phyloP scores from a whole-genome alignment of 2,329 filamentous ascomycete species.

The Fusarium gaditjirri region DNA sequence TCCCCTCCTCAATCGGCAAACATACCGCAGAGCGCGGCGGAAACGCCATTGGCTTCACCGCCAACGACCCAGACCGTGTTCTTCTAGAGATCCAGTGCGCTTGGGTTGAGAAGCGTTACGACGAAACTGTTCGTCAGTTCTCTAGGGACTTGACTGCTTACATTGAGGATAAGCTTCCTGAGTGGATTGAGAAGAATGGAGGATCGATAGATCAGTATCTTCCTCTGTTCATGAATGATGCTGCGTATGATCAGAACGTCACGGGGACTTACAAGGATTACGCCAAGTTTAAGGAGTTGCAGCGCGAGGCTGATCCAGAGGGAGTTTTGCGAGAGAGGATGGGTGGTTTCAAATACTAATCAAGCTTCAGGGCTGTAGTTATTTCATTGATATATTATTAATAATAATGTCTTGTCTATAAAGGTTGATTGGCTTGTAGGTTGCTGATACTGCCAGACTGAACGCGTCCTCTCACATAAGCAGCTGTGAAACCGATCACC shows the following conservation, averaged over 20 bases:
- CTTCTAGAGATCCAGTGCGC: conserved; percentile 23
- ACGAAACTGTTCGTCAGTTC: conserved; percentile 1
- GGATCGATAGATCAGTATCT: neutral
- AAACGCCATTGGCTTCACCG: conserved; percentile 13
- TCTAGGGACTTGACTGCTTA: conserved; percentile 4
- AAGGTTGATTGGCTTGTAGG: neutral
- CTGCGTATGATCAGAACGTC: conserved; percentile 18
- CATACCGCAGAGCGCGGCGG: conserved; percentile 4
- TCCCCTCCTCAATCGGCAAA: conserved; percentile 6
- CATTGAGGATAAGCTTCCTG: conserved; percentile 8
- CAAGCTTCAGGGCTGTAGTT: fast-evolving
- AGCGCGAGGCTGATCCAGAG: conserved; percentile 6
- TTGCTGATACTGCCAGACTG: too few species aligned
- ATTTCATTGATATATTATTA: fast-evolving
- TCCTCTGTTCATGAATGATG: conserved; percentile 19
- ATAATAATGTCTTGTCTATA: neutral
- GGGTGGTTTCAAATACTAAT: conserved; percentile 13
- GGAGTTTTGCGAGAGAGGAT: conserved; percentile 5
- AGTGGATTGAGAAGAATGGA: conserved; percentile 3
- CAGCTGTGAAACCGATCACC: too few species aligned
- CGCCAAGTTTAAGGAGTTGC: conserved; percentile 3
- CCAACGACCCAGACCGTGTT: neutral
- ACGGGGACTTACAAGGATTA: conserved; percentile 10
- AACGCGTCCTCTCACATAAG: too few species aligned
- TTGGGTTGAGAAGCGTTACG: conserved; percentile 5